Base-by-base conservation (phyloP, 768 basidiomycete genomes). In the Peribolospora baueri region DNA sequence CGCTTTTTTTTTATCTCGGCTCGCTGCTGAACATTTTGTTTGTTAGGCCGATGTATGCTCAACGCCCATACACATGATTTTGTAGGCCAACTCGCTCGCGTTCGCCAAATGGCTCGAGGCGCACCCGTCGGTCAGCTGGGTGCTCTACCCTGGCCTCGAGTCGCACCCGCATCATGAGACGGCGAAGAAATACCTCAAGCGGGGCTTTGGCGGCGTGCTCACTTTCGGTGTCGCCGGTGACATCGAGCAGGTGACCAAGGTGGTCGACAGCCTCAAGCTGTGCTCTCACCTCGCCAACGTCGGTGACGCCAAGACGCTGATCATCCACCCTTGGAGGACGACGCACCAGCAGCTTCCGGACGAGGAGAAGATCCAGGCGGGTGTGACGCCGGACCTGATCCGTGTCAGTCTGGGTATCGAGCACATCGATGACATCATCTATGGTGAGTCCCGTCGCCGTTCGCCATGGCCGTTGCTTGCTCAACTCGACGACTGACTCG, bases 221-320 rank as follows among this genome's bases (percentile, higher is more conserved):
- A 81, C 73, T 67, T 84, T 86, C 61, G 84, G 82, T 5, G 65
- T 83, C 58, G 76, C 76, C 60, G 78, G 76, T n/a, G 72, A 73
- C 52, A 55, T 63, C 7, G 59, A 7, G n/a, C 4, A 5, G 5
- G 4, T n/a, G 42, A 46, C 54, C 54, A 6, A 7, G 5, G 69
- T 79, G 39, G 79, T 86, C 10, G 81, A 85, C 59, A 72, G 66
- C 57, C 70, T 86, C 55, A 75, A 73, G 62, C 71, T 84, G 6
- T 80, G 79, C 8, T 80, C 78, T 61, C 68, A 83, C 46, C 48
- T 57, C 7, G 61, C 59, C 4, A 61, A 60, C 11, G 47, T 54
- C 49, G 63, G 64, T 38, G 65, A 65, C 46, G 63, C 79, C 9
- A 81, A 82, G 68, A 83, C 80, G 13, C 74, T 84, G 25, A 77